phyloP scores from a whole-genome alignment of 176 grass and related monocot genomes.

The Lolium perenne region DNA sequence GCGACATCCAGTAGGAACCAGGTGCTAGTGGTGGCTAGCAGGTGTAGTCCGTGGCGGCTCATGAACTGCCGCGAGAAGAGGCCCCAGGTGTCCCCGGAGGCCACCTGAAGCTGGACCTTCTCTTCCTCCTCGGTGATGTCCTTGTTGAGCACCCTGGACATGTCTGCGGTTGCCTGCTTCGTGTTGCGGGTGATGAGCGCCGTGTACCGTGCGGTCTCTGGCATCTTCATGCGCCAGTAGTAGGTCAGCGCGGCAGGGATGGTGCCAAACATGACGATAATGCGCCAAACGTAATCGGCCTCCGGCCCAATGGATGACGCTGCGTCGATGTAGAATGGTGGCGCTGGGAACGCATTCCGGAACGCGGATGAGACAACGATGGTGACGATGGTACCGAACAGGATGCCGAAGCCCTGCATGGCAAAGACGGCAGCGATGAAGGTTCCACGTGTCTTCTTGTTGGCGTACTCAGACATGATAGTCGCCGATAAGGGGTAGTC shows the following conservation, averaged over 20 bases:
- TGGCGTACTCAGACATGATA: no score
- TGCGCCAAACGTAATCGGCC: no score
- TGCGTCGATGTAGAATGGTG: background rate
- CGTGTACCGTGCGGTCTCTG: slow-evolving; percentile 87
- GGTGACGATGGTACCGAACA: slow-evolving; percentile 58
- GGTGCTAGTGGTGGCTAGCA: slow-evolving; percentile 10
- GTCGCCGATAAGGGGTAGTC: no score
- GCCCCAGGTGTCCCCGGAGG: no score
- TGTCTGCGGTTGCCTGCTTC: no score
- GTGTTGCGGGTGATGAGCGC: slow-evolving; percentile 49
- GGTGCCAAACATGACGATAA: slow-evolving; percentile 80
- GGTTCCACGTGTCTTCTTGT: slow-evolving; percentile 55
- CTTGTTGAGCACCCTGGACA: no score
- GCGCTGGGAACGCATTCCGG: slow-evolving; percentile 43
- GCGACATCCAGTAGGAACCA: slow-evolving; percentile 84
- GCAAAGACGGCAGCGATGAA: slow-evolving; percentile 90
- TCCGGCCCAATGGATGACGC: no score
- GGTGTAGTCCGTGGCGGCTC: no score
- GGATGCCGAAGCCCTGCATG: slow-evolving; percentile 80
- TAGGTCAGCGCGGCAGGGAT: slow-evolving; percentile 65
- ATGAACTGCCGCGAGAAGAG: no score
- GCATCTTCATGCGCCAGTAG: slow-evolving; percentile 98
- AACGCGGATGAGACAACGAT: slow-evolving; percentile 56
- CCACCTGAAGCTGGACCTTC: no score
- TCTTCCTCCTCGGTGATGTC: no score